Evolutionary conservation across 1,139 yeast genomes (phyloP).

Genomic region (Scheffersomyces stambukii): DNA sequence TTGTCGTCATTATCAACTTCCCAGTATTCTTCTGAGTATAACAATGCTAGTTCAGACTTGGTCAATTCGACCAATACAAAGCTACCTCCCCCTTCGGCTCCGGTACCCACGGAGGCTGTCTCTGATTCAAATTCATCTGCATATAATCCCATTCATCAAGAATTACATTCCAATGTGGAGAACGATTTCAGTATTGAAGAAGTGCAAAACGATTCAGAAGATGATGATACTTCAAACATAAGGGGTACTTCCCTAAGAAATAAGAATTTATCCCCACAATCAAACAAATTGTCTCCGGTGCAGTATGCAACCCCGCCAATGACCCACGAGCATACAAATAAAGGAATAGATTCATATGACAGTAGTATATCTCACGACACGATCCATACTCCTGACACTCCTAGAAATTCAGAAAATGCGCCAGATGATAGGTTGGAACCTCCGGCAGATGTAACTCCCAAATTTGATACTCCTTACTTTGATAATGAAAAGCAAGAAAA

Average conservation of each 20-base stretch:
- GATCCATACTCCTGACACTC: constrained; percentile 16
- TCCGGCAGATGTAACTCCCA: constrained; percentile 19
- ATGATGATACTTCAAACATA: constrained; percentile 18
- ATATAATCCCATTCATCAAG: too few relatives aligned
- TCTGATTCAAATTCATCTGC: too few relatives aligned
- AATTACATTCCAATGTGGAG: too few relatives aligned
- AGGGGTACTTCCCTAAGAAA: constrained; percentile 11
- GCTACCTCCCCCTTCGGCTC: constrained; percentile 1
- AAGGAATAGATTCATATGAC: constrained; percentile 3
- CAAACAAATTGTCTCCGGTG: neutral
- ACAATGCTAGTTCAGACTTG: neutral
- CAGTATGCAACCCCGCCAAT: constrained; percentile 7
- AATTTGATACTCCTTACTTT: too few relatives aligned
- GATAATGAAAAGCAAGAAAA: constrained; percentile 1
- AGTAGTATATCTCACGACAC: constrained; percentile 17
- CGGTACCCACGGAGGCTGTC: constrained; percentile 1
- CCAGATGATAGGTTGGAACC: constrained; percentile 18
- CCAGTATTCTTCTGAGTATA: constrained; percentile 2
- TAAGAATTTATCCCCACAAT: constrained; percentile 5
- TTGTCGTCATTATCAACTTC: constrained; percentile 3
- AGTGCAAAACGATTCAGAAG: constrained; percentile 36
- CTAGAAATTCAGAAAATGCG: too few relatives aligned
- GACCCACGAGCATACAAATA: constrained; percentile 5
- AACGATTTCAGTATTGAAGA: constrained; percentile 40
- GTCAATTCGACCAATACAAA: constrained; percentile 1